A percentile compares a stretch with the other conserved stretches of the same genome.
These are phyloP conservation scores for Xylaria sp. DNA, from an alignment of 2,329 filamentous ascomycete species.

Conservation along the genomic window DNA sequence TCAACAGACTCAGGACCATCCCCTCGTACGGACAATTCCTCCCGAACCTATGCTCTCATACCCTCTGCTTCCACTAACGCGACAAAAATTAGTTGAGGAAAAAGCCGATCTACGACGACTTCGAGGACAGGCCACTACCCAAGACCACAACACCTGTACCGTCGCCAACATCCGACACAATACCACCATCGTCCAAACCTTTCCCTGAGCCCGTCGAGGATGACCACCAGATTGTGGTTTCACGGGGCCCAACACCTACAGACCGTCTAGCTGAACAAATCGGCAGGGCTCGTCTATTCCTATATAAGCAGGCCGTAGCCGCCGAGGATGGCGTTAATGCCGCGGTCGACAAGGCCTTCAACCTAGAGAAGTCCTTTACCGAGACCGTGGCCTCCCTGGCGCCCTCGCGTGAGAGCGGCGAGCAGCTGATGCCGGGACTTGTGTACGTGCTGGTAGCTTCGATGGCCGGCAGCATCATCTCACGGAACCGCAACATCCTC, in stretches of 20 bases:
- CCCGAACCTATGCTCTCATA: conserved; percentile 7
- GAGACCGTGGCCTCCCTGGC: conserved; percentile 87
- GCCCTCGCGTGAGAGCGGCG: conserved; percentile 81
- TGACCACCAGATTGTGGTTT: conserved; percentile 32
- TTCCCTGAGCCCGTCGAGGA: conserved; percentile 39
- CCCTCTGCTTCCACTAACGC: conserved; percentile 8
- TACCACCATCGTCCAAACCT: conserved; percentile 35
- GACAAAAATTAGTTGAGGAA: conserved; percentile 46
- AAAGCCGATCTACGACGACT: conserved; percentile 84
- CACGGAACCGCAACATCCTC: conserved; percentile 84
- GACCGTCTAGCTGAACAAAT: conserved; percentile 87
- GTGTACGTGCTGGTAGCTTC: conserved; percentile 92
- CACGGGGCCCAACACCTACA: conserved; percentile 74
- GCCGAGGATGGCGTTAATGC: conserved; percentile 85
- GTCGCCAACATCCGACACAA: conserved; percentile 44
- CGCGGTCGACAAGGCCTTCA: conserved; percentile 78
- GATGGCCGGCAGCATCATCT: conserved; percentile 93
- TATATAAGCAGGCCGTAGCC: conserved; percentile 75
- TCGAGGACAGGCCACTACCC: conserved; percentile 51
- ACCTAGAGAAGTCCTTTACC: conserved; percentile 88
- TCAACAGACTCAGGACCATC: conserved; percentile 33
- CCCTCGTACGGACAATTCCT: conserved; percentile 15
- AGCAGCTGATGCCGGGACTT: conserved; percentile 85
- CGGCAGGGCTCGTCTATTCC: conserved; percentile 76
- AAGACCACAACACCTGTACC: conserved; percentile 36